These are phyloP conservation scores for Mucor velutinosus DNA, from an alignment of 371 early-diverging fungal species.

Conservation along the genomic window DNA sequence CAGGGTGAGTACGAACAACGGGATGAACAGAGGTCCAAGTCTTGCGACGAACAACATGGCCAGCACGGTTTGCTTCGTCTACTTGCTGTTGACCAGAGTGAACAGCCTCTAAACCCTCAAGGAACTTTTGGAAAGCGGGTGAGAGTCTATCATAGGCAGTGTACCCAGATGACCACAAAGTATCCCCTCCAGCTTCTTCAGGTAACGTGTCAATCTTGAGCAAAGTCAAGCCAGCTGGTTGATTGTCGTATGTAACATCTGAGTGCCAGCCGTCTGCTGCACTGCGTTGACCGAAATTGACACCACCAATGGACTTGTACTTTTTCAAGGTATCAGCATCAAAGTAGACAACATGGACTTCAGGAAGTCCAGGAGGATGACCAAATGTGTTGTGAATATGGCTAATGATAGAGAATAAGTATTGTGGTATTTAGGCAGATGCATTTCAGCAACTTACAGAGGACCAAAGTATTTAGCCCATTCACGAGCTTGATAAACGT, in stretches of 20 bases:
- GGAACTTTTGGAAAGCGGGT: slow-evolving; percentile 54
- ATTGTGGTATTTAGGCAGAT: background rate
- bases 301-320: slow-evolving; percentile 6
- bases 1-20: slow-evolving; percentile 69
- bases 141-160: slow-evolving; percentile 64
- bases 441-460: slow-evolving; percentile 17
- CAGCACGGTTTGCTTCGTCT: slow-evolving; percentile 36
- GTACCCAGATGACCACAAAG: slow-evolving; percentile 62
- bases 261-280: slow-evolving; percentile 52
- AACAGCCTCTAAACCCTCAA: slow-evolving; percentile 66
- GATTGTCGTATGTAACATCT: slow-evolving; percentile 63
- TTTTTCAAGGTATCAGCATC: slow-evolving; percentile 16
- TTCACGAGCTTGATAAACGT: slow-evolving; percentile 54
- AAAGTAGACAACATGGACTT: slow-evolving; percentile 36
- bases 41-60: slow-evolving; percentile 47
- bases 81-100: slow-evolving; percentile 59
- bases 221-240: slow-evolving; percentile 60
- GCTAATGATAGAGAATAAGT: background rate
- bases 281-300: background rate
- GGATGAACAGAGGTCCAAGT: slow-evolving; percentile 54
- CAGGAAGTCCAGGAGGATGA: slow-evolving; percentile 35
- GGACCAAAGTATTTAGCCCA: slow-evolving; percentile 60
- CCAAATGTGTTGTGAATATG: slow-evolving; percentile 40
- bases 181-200: slow-evolving; percentile 54
- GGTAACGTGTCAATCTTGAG: slow-evolving; percentile 57